phyloP scores from a whole-genome alignment of 2,329 filamentous ascomycete genomes.

The Alternaria atra region DNA sequence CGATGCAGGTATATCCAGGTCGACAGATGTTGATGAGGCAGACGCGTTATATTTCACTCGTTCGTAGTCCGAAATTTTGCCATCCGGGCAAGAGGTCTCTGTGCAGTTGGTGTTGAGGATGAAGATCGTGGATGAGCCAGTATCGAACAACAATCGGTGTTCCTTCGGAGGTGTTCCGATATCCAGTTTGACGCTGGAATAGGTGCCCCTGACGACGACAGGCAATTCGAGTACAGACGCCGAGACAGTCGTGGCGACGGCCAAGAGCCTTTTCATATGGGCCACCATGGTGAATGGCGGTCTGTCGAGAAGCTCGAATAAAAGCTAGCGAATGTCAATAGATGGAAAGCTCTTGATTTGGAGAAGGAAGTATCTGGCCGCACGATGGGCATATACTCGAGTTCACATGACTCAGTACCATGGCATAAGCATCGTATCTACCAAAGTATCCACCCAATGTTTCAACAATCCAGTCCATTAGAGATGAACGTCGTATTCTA shows the following conservation, averaged over 20 bases:
- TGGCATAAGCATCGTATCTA: background rate
- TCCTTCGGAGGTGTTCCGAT: conserved; percentile 23
- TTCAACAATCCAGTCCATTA: background rate
- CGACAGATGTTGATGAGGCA: conserved; percentile 17
- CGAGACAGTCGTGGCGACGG: conserved; percentile 10
- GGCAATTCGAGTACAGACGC: conserved; percentile 26
- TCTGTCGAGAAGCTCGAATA: background rate
- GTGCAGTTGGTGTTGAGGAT: conserved; percentile 27
- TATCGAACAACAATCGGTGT: conserved; percentile 28
- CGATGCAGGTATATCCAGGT: conserved; percentile 12
- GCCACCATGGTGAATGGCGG: background rate
- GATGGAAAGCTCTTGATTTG: background rate
- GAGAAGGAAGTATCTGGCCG: too few relatives aligned
- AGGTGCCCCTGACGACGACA: conserved; percentile 15
- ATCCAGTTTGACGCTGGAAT: conserved; percentile 12
- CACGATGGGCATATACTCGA: background rate
- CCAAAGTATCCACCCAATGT: background rate
- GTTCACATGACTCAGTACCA: background rate
- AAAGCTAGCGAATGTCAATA: background rate
- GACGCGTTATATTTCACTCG: conserved; percentile 24
- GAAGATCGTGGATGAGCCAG: conserved; percentile 25
- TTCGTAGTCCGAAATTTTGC: conserved; percentile 5
- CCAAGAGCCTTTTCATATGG: conserved; percentile 1
- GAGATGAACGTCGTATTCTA: background rate
- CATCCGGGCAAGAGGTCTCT: conserved; percentile 18